Conservation (phyloP, 495 filamentous ascomycete genomes). For the Aspergillus haitiensis region DNA sequence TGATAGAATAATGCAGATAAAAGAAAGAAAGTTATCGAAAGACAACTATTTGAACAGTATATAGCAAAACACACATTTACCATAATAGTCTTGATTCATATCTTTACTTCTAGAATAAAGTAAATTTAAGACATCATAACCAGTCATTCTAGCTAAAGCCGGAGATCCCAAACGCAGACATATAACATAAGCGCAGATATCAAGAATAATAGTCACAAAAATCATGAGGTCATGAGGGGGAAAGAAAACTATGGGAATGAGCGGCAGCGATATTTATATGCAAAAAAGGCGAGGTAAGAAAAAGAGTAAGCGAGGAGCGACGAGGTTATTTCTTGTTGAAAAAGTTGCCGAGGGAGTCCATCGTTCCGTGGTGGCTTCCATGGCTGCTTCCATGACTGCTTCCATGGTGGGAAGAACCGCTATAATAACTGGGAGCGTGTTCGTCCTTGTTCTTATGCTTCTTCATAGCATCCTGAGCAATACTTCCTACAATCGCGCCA, state of each 20-base stretch:
- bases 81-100: too few relatives aligned
- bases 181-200: background rate
- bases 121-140: background rate
- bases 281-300: constrained; percentile 7
- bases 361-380: constrained; percentile 29
- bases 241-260: background rate
- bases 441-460: constrained; percentile 42
- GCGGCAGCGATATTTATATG: too few relatives aligned
- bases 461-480: constrained; percentile 48
- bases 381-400: constrained; percentile 24
- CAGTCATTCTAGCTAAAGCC: constrained; percentile 12
- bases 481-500: constrained; percentile 50
- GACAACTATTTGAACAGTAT: too few relatives aligned
- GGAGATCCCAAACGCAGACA: background rate
- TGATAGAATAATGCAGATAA: too few relatives aligned
- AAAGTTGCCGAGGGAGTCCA: constrained; percentile 45
- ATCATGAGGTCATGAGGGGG: constrained; percentile 13
- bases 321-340: constrained; percentile 42
- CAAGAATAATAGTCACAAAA: constrained; percentile 6
- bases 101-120: too few relatives aligned
- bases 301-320: background rate
- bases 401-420: constrained; percentile 24
- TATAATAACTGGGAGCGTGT: constrained; percentile 23
- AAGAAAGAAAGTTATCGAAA: too few relatives aligned
- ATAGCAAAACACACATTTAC: too few relatives aligned